A percentile compares a stretch with the other conserved stretches of the same genome.
These are phyloP conservation scores for Botrytis fragariae DNA, from an alignment of 2,329 filamentous ascomycete genomes.

Conservation along the genomic window DNA sequence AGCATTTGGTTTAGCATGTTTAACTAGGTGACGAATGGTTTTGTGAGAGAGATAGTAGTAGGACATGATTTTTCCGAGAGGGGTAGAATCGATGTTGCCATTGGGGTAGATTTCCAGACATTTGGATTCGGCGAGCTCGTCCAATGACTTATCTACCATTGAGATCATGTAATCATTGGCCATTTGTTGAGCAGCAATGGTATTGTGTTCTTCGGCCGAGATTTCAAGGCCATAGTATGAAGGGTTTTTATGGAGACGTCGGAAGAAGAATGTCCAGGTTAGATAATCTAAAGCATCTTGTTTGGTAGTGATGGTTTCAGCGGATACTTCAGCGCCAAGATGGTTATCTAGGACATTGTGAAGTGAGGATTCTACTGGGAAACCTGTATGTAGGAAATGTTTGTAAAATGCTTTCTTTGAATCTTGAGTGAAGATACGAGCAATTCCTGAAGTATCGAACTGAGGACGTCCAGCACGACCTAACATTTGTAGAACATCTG, in stretches of 20 bases:
- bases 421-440: constrained; percentile 95
- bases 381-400: constrained; percentile 96
- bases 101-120: constrained; percentile 83
- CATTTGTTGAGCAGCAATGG: constrained; percentile 75
- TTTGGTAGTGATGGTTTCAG: constrained; percentile 88
- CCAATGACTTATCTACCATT: constrained; percentile 83
- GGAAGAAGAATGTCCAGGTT: constrained; percentile 99
- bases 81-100: constrained; percentile 84
- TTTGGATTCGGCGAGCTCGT: constrained; percentile 76
- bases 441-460: constrained; percentile 94
- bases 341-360: constrained; percentile 98
- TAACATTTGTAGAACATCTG: constrained; percentile 96
- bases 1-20: constrained; percentile 70
- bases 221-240: constrained; percentile 97
- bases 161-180: constrained; percentile 95
- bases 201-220: constrained; percentile 87
- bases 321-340: constrained; percentile 89
- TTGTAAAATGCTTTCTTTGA: constrained; percentile 99
- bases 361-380: constrained; percentile 93
- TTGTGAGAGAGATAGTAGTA: constrained; percentile 98
- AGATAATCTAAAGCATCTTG: constrained; percentile 97
- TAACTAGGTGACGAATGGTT: constrained; percentile 82
- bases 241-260: constrained; percentile 94
- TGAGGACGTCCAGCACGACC: constrained; percentile 93
- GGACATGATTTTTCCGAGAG: constrained; percentile 96